These are phyloP conservation scores for Exophiala sp. DNA, from an alignment of 2,329 filamentous ascomycete species.

Conservation along the genomic window DNA sequence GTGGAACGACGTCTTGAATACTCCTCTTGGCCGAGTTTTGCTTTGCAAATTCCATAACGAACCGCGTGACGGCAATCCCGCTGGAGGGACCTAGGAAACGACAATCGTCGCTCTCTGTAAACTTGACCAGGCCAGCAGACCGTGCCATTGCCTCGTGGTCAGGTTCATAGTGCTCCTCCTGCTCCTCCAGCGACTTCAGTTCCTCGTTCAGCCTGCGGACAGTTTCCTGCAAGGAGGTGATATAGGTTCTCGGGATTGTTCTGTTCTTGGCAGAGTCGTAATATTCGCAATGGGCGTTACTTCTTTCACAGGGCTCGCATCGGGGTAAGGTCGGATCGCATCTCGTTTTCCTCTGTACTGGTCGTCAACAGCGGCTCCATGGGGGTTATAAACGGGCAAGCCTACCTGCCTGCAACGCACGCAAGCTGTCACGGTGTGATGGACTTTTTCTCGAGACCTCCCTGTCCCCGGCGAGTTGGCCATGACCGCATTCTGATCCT, in stretches of 20 bases:
- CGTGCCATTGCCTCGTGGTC: constrained; percentile 80
- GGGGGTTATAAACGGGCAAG: constrained; percentile 13
- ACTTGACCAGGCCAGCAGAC: constrained; percentile 74
- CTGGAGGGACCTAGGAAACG: constrained; percentile 91
- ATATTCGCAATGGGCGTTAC: constrained; percentile 88
- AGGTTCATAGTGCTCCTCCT: constrained; percentile 65
- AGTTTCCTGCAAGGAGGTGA: constrained; percentile 82
- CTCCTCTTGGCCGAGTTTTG: constrained; percentile 84
- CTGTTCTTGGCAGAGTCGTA: constrained; percentile 81
- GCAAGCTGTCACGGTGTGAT: constrained; percentile 46
- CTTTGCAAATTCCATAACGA: constrained; percentile 95
- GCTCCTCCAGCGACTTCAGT: constrained; percentile 70
- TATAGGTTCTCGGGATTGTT: constrained; percentile 85
- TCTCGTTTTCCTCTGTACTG: constrained; percentile 78
- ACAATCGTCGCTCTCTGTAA: constrained; percentile 79
- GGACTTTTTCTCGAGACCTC: constrained; percentile 20
- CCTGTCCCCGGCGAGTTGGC: constrained; percentile 18
- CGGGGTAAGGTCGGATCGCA: constrained; percentile 89
- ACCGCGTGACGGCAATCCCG: constrained; percentile 86
- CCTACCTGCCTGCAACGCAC: constrained; percentile 47
- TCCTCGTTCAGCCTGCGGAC: constrained; percentile 77
- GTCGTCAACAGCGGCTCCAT: constrained; percentile 7
- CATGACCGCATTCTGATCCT: constrained; percentile 21
- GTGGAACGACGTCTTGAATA: constrained; percentile 86
- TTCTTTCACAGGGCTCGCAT: constrained; percentile 87